phyloP scores from a whole-genome alignment of 495 filamentous ascomycete species.

The Antarctomyces pellizariae region DNA sequence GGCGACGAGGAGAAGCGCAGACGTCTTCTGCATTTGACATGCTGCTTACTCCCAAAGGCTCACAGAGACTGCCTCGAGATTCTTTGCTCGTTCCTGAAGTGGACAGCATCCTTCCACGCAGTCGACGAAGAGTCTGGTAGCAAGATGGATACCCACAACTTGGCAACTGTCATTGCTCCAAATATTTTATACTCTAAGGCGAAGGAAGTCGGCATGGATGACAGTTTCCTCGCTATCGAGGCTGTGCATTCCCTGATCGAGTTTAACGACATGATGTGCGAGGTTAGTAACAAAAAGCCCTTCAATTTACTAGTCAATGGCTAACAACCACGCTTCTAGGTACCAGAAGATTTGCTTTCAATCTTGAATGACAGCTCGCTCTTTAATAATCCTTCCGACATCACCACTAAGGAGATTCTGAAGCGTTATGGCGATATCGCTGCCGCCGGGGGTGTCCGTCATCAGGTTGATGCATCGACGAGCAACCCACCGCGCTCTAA shows the following conservation, averaged over 20 bases:
- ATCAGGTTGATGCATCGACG: conserved; percentile 28
- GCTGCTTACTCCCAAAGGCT: conserved; percentile 78
- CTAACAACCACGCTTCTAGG: conserved; percentile 26
- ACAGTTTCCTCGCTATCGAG: conserved; percentile 78
- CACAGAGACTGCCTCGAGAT: conserved; percentile 92
- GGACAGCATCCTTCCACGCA: conserved; percentile 91
- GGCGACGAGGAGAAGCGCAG: conserved; percentile 58
- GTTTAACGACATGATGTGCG: conserved; percentile 87
- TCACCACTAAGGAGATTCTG: conserved; percentile 93
- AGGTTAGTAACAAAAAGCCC: conserved; percentile 34
- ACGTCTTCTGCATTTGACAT: conserved; percentile 72
- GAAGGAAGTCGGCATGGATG: conserved; percentile 39
- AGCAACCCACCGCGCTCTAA: conserved; percentile 23
- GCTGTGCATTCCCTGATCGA: conserved; percentile 75
- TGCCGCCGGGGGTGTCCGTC: conserved; percentile 29
- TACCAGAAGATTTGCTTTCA: conserved; percentile 74
- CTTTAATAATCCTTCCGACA: conserved; percentile 57
- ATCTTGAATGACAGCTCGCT: conserved; percentile 64
- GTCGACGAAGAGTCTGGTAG: conserved; percentile 80
- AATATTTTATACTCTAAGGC: conserved; percentile 70
- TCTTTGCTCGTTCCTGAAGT: conserved; percentile 88
- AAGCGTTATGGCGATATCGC: conserved; percentile 65
- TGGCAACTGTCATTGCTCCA: conserved; percentile 93
- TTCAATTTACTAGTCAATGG: conserved; percentile 1
- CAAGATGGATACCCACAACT: conserved; percentile 98